Base-by-base conservation (phyloP, 768 basidiomycete genomes). In the Tricholoma sp. region DNA sequence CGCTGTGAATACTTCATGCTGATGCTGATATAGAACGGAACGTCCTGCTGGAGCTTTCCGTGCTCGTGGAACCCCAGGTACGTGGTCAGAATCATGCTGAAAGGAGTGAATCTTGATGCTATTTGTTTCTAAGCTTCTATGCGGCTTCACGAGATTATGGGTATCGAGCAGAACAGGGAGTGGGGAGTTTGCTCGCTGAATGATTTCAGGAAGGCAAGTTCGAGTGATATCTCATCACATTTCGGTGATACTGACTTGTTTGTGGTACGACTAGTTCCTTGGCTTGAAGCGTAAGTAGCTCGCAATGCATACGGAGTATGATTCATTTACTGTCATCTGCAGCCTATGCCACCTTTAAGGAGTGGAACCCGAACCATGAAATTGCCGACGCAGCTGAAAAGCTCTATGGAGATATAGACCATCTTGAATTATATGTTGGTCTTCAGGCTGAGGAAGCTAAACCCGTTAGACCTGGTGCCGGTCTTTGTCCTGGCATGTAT, bases 101-200 rank as follows among this genome's bases (percentile, higher is more conserved):
- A 18, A 13, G 29, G 41, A 36, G 20, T 15, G 29, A 44, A 20
- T 31, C 15, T 45, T 49, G 42, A 31, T 52, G 36, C 17, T 10
- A n/a, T 54, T 15, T n/a, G 8, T 29, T 57, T 6, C 42, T n/a
- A 42, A 78, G 77, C 69, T n/a, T 69, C 80, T 48, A 88, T 93
- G 85, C 83, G 80, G 42, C 65, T 91, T 24, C 81, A 91, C 58
- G 92, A 94, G 66, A 76, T 92, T 39, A 88, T 94, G 88, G 89
- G 89, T 41, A 92, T 94, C 47, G 83, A 88, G 62, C 77, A 86
- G 56, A 87, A 81, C 64, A 80, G 91, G 31, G 60, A 65, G 18
- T 94, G 91, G 91, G 91, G 90, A 48, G 84, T 86, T 17, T 93
- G 91, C 66, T 85, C 87, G 1, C 67, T 94, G 59, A 94, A 94